Base-by-base conservation (phyloP, 495 filamentous ascomycete genomes). In the Cladorrhinum samala region DNA sequence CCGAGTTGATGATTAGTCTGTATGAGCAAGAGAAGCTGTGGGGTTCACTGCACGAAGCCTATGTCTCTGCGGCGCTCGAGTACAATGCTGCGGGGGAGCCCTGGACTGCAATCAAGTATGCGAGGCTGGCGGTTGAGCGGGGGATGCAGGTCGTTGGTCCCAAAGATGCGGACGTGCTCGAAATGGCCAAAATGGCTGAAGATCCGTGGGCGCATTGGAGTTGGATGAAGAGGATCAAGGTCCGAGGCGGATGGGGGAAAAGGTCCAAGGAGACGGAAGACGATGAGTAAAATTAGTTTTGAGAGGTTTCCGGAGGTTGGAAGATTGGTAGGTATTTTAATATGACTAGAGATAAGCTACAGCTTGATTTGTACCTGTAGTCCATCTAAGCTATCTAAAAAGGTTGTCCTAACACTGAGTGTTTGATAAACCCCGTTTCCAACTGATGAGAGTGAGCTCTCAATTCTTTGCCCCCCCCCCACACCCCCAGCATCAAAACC, bases 21-120 rank as follows among this genome's bases (percentile, higher is more conserved):
- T 68, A 67, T 40, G 56, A 72, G 53, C 59, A 67, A 50, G 72
- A 76, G 52, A 51, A 63, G 36, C 56, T 74, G 25, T 57, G 67
- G 38, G 62, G 62, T 11, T 53, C 48, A 3, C 45, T 72, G 33
- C 61, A 69, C 49, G 68, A 74, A 53, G 70, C 66, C 4, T 72
- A 71, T 47, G 53, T 63, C 8, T 54, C 66, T 13, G 69, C 70
- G 27, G 71, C 70, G 20, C 52, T 68, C 17, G 71, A 72, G 58
- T 72, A 64, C 36, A 72, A 66, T 41, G 70, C 63, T 4, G 50
- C 56, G 1, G 71, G 71, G 2, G 65, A 74, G 19, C 52, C 60
- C 7, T 66, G 65, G 63, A 67, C 56, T 46, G 71, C 70, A 9
- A 60, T 51, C 38, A 65, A 66, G 56, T 71, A 68, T 52, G 72